phyloP scores from a whole-genome alignment of 2,329 filamentous ascomycete species.

The Orbilia ellipsospora region DNA sequence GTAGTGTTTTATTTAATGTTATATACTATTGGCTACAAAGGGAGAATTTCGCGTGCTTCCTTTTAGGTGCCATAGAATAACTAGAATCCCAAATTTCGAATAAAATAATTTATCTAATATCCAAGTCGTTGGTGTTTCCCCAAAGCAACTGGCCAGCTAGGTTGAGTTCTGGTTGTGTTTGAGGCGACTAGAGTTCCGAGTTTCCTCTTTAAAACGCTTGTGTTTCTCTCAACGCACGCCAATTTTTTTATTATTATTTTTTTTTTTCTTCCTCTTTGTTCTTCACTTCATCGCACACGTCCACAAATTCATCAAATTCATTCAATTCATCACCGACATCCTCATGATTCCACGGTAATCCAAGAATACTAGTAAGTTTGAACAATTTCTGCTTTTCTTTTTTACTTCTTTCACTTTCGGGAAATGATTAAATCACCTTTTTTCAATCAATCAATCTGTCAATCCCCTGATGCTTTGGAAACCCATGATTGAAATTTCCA shows the following conservation, averaged over 20 bases:
- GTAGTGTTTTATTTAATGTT: too few species aligned
- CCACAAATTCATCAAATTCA: not conserved
- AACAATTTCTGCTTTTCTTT: too few species aligned
- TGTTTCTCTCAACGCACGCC: not conserved
- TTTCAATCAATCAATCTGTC: conserved; percentile 55
- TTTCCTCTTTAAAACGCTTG: not conserved
- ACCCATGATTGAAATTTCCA: conserved; percentile 52
- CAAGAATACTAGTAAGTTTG: too few species aligned
- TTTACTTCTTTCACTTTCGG: not conserved
- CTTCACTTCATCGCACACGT: not conserved
- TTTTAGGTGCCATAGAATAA: not conserved
- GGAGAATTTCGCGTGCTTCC: not conserved
- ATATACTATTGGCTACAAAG: too few species aligned
- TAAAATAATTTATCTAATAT: too few species aligned
- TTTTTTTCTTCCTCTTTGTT: not conserved
- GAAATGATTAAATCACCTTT: conserved; percentile 54
- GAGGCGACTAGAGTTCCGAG: not conserved
- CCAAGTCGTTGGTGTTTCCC: too few species aligned
- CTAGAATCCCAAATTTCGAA: not conserved
- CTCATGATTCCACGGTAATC: not conserved
- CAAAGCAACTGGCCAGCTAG: too few species aligned
- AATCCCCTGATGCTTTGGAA: conserved; percentile 50
- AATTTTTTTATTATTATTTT: too few species aligned
- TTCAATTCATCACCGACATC: not conserved
- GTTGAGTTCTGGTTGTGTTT: not conserved